Evolutionary conservation across 768 basidiomycete species (phyloP).

Genomic region (Lenzites betulinus): DNA sequence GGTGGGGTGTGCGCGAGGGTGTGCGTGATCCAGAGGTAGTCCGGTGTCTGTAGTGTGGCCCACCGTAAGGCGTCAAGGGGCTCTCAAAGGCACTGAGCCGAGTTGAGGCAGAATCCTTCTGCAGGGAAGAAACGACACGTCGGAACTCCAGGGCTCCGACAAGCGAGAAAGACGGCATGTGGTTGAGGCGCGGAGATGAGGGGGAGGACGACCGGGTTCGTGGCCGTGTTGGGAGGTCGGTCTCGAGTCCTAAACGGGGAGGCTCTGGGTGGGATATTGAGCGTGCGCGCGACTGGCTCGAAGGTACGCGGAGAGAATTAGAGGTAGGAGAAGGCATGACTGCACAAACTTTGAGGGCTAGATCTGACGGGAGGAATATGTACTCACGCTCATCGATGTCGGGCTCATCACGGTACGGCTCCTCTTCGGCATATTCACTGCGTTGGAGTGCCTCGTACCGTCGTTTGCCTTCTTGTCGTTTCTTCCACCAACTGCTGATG

Average conservation of each 20-base stretch:
- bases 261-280: slow-evolving; percentile 39
- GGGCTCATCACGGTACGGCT: slow-evolving; percentile 45
- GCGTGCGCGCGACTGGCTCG: slow-evolving; percentile 36
- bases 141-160: slow-evolving; percentile 96
- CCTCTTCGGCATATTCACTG: slow-evolving; percentile 59
- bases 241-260: slow-evolving; percentile 39
- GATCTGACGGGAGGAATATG: neutral
- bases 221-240: slow-evolving; percentile 44
- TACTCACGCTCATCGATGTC: slow-evolving; percentile 67
- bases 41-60: slow-evolving; percentile 1
- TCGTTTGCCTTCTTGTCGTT: slow-evolving; percentile 49
- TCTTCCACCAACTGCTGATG: slow-evolving; percentile 74
- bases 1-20: slow-evolving; percentile 22
- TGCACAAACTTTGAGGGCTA: neutral
- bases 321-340: slow-evolving; percentile 17
- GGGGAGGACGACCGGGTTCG: slow-evolving; percentile 56
- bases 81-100: slow-evolving; percentile 68
- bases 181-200: slow-evolving; percentile 40
- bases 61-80: slow-evolving; percentile 59
- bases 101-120: slow-evolving; percentile 61
- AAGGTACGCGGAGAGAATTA: slow-evolving; percentile 33
- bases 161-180: slow-evolving; percentile 85
- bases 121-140: slow-evolving; percentile 82
- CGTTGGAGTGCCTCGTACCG: slow-evolving; percentile 54
- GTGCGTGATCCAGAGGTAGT: slow-evolving; percentile 40